Percentiles rank a stretch among this genome's conserved stretches.
Conservation (phyloP, 2,329 filamentous ascomycete species). For the Phoma sp. region DNA sequence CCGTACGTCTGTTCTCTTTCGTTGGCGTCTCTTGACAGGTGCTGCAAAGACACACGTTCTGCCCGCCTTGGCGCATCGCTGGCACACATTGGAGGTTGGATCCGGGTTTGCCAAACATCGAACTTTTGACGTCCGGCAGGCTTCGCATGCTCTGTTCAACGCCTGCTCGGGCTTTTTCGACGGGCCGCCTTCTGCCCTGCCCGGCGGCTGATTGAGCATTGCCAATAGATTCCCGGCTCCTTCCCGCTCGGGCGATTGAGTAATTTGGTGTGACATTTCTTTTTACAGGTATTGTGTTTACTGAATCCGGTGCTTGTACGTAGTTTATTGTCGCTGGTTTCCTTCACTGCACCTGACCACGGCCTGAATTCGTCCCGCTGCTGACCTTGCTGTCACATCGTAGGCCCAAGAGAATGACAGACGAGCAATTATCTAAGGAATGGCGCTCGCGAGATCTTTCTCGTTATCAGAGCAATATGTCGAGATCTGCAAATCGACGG, state of each 20-base stretch:
- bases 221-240: conserved; percentile 17
- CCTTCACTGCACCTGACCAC: background rate
- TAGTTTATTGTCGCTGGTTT: background rate
- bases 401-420: background rate
- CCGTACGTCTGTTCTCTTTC: conserved; percentile 46
- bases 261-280: conserved; percentile 19
- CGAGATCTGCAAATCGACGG: too few species aligned
- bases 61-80: conserved; percentile 44
- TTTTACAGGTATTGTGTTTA: too few species aligned
- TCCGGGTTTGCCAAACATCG: conserved; percentile 40
- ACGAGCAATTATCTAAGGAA: background rate
- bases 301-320: background rate
- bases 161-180: conserved; percentile 37
- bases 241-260: conserved; percentile 12
- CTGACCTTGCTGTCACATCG: conserved; percentile 6
- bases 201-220: conserved; percentile 20
- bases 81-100: conserved; percentile 37
- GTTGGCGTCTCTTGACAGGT: conserved; percentile 44
- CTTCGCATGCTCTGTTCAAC: conserved; percentile 45
- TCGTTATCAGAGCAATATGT: too few species aligned
- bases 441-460: background rate
- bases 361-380: conserved; percentile 9
- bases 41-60: conserved; percentile 43
- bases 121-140: conserved; percentile 45
- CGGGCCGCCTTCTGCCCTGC: conserved; percentile 22